Evolutionary conservation across 768 basidiomycete species (phyloP).

Genomic region (Termitomyces sp.): DNA sequence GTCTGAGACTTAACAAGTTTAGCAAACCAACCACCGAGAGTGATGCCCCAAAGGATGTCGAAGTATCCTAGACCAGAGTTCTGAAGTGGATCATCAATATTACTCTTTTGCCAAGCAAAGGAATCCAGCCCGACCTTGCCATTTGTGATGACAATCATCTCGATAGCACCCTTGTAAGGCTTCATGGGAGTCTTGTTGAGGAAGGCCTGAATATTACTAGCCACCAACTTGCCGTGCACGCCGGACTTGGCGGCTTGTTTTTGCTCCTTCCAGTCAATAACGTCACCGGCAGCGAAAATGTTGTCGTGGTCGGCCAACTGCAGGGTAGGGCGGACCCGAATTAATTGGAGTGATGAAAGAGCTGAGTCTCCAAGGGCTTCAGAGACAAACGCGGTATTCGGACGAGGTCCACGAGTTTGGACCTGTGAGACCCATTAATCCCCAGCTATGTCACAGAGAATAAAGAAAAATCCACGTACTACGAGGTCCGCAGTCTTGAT

Average conservation of each 20-base stretch:
- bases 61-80: conserved; percentile 37
- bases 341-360: conserved; percentile 34
- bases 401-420: conserved; percentile 36
- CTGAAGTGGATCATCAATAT: conserved; percentile 21
- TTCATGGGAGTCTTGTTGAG: conserved; percentile 30
- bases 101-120: neutral
- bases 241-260: conserved; percentile 47
- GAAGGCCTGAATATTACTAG: conserved; percentile 43
- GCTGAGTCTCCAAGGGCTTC: conserved; percentile 31
- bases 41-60: conserved; percentile 41
- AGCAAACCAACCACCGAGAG: conserved; percentile 41
- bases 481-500: conserved; percentile 52
- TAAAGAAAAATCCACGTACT: conserved; percentile 29
- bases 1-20: conserved; percentile 33
- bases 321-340: conserved; percentile 54
- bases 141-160: conserved; percentile 54
- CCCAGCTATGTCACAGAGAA: neutral
- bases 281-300: conserved; percentile 66
- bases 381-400: conserved; percentile 47
- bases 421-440: conserved; percentile 20
- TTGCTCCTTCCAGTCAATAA: conserved; percentile 61
- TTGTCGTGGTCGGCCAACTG: conserved; percentile 46
- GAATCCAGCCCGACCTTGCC: conserved; percentile 39
- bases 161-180: conserved; percentile 43
- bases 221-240: conserved; percentile 41